Base-by-base conservation (phyloP, 1,139 yeast species). In the Debaryomycetaceae sp. region DNA sequence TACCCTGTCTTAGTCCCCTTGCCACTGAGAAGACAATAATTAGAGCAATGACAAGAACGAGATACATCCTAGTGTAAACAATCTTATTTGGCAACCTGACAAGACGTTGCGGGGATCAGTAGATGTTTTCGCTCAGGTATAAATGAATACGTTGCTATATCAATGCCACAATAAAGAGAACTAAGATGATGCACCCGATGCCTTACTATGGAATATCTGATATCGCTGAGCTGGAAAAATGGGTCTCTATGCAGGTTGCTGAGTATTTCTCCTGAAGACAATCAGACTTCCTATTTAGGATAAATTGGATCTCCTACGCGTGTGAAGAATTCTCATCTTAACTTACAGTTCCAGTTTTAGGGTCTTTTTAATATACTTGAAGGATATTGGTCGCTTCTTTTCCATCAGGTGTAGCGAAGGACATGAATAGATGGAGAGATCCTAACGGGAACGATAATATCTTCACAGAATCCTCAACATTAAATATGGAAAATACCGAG, bases 1-100 rank as follows among this genome's bases (percentile, higher is more conserved):
- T 52, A 0, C 63, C 68, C 31, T 53, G 48, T 8, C 59, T 46
- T 7, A 68, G 14, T 13, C 55, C 31, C 47, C 58, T 59, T 42
- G 50, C 45, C 27, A 47, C 31, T 36, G 51, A 49, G 44, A 52
- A 58, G 4, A 47, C 11, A 11, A 27, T 27, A 2, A 7, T 11
- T 27, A 27, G 8, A 27, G 11, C 11, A 11, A 27, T 11, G 11
- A 27, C 31, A 8, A 27, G 2, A 11, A 7, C 31, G 11, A 27
- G 31, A 17, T 17, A 17, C 20, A 17, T 17, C 20, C 20, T 17
- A 17, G 20, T 2, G 20, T 4, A 17, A 17, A 17, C 20, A 17
- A 17, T 17, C 20, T 17, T 17, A 17, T 17, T 17, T 17, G 20
- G 20, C 20, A 17, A 17, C 20, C 20, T 17, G 4, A 17, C 20